Evolutionary conservation across 805 yeast genomes (phyloP).

Genomic region (Wickerhamiella azymoides): DNA sequence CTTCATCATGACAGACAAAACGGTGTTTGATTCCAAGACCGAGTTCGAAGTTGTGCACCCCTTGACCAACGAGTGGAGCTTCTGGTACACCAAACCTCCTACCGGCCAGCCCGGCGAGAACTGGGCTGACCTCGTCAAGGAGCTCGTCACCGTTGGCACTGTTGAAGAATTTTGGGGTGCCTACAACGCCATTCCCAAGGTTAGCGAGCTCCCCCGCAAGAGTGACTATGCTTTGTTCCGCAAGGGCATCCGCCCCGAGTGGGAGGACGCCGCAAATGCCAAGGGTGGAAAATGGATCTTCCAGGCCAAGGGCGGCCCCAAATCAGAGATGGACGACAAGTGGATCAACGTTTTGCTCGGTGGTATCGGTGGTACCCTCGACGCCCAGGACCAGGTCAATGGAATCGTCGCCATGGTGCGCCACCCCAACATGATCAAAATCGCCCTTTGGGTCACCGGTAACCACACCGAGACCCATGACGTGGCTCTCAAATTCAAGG

Average conservation of each 20-base stretch:
- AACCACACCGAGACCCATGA: slow-evolving; percentile 41
- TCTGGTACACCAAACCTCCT: slow-evolving; percentile 95
- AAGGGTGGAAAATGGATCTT: slow-evolving; percentile 93
- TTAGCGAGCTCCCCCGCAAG: slow-evolving; percentile 76
- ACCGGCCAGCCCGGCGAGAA: slow-evolving; percentile 53
- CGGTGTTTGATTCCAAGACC: slow-evolving; percentile 40
- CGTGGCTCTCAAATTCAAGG: slow-evolving; percentile 79
- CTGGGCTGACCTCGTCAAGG: slow-evolving; percentile 87
- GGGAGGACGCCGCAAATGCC: slow-evolving; percentile 86
- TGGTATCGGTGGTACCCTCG: slow-evolving; percentile 90
- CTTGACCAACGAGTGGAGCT: slow-evolving; percentile 79
- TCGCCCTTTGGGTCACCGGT: slow-evolving; percentile 86
- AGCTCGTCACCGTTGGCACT: slow-evolving; percentile 81
- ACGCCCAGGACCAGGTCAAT: slow-evolving; percentile 71
- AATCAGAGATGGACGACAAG: slow-evolving; percentile 60
- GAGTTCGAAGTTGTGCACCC: slow-evolving; percentile 72
- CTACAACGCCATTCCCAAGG: slow-evolving; percentile 83
- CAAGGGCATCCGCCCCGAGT: slow-evolving; percentile 90
- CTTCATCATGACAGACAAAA: slow-evolving; percentile 20
- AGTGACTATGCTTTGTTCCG: slow-evolving; percentile 93
- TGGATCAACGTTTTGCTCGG: slow-evolving; percentile 68
- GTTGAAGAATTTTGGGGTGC: slow-evolving; percentile 99
- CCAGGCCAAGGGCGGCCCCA: slow-evolving; percentile 48
- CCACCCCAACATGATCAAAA: slow-evolving; percentile 54
- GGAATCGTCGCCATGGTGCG: slow-evolving; percentile 89